phyloP scores from a whole-genome alignment of 2,329 filamentous ascomycete species.

The Colletotrichum brevisporum region DNA sequence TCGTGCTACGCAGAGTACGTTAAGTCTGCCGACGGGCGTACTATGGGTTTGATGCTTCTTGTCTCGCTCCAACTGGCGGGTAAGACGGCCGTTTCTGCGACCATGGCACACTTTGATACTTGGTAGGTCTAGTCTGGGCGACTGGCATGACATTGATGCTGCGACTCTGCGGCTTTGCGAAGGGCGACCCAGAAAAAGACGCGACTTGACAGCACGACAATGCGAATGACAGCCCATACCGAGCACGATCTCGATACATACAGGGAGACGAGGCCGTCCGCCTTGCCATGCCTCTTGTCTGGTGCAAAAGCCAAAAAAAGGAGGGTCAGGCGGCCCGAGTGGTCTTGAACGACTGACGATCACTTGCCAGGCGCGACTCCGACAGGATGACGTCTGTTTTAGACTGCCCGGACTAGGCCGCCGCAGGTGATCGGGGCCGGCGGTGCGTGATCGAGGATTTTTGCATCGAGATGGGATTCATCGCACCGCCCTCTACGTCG shows the following conservation, averaged over 20 bases:
- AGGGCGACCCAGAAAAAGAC: conserved; percentile 26
- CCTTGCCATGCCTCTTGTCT: not conserved
- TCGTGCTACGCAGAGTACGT: not conserved
- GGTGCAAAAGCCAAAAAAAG: not conserved
- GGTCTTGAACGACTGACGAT: conserved; percentile 34
- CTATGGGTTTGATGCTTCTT: conserved; percentile 19
- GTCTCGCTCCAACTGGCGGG: conserved; percentile 17
- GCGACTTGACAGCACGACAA: conserved; percentile 7
- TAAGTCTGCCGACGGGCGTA: not conserved
- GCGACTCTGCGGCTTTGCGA: conserved; percentile 21
- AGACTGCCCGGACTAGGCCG: conserved; percentile 30
- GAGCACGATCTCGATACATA: conserved; percentile 38
- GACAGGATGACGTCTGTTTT: conserved; percentile 37
- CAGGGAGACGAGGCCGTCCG: conserved; percentile 10
- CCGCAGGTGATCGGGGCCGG: conserved; percentile 35
- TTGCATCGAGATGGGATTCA: conserved; percentile 33
- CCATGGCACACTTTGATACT: conserved; percentile 26
- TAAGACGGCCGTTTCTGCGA: conserved; percentile 23
- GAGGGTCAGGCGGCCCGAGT: conserved; percentile 21
- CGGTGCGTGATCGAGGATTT: conserved; percentile 38
- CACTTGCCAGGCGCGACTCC: conserved; percentile 32
- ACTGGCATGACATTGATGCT: conserved; percentile 31
- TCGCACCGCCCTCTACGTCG: conserved; percentile 36
- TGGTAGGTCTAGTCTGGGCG: not conserved
- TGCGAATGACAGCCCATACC: conserved; percentile 15